Percentiles rank a stretch among this genome's conserved stretches.
phyloP scores from a whole-genome alignment of 2,329 filamentous ascomycete species.

The Rosellinia necatrix region DNA sequence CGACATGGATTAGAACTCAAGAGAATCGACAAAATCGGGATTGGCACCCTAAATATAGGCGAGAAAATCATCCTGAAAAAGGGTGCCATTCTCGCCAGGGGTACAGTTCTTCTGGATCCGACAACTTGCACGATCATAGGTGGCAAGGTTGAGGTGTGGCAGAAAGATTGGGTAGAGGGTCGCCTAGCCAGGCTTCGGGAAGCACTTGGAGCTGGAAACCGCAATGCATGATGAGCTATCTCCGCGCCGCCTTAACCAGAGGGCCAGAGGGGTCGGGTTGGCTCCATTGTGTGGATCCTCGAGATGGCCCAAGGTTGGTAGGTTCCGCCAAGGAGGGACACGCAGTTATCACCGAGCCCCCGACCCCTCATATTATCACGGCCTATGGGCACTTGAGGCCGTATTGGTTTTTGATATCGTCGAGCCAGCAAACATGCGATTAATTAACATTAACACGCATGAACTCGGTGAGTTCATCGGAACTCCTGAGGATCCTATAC shows the following conservation, averaged over 20 bases:
- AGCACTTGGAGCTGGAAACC: conserved; percentile 51
- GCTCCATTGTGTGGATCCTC: neutral
- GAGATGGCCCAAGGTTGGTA: neutral
- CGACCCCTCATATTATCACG: neutral
- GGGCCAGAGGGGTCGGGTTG: too few relatives aligned
- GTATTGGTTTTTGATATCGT: neutral
- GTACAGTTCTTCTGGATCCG: conserved; percentile 78
- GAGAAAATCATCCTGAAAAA: conserved; percentile 77
- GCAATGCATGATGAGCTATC: conserved; percentile 14
- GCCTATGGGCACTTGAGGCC: neutral
- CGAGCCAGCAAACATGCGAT: neutral
- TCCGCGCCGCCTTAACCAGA: neutral
- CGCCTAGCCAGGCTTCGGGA: conserved; percentile 71
- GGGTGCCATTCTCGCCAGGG: conserved; percentile 70
- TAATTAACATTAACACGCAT: neutral
- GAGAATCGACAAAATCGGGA: conserved; percentile 66
- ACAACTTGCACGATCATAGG: conserved; percentile 73
- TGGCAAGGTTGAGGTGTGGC: conserved; percentile 81
- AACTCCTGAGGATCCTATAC: neutral
- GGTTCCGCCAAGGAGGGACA: conserved; percentile 1
- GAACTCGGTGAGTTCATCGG: neutral
- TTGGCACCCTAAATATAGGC: conserved; percentile 73
- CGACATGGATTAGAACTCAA: conserved; percentile 75
- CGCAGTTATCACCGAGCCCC: neutral
- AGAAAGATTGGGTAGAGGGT: conserved; percentile 75